Evolutionary conservation across 1,284 basidiomycete species (phyloP).

Genomic region (Golubevia sp.): DNA sequence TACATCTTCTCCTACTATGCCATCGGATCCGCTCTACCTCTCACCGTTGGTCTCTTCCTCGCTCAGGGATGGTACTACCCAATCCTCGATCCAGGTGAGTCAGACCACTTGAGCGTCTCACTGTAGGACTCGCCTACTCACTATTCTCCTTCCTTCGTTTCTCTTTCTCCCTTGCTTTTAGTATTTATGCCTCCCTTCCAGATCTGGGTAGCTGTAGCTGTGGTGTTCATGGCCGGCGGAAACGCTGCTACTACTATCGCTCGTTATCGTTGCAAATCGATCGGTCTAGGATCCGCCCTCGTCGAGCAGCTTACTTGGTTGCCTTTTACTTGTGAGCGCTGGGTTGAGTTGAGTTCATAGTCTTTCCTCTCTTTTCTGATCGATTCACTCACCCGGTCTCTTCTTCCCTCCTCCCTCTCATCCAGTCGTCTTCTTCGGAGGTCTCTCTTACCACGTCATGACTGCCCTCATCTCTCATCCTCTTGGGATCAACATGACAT

Average conservation of each 20-base stretch:
- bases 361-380: too few species aligned
- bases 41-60: constrained; percentile 74
- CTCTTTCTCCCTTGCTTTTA: too few species aligned
- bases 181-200: constrained; percentile 68
- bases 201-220: constrained; percentile 75
- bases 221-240: constrained; percentile 76
- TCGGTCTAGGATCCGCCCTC: constrained; percentile 67
- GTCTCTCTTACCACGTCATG: constrained; percentile 74
- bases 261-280: constrained; percentile 75
- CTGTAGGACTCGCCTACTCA: too few species aligned
- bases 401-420: constrained; percentile 64
- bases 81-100: constrained; percentile 72
- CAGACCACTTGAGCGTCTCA: too few species aligned
- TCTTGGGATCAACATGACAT: constrained; percentile 81
- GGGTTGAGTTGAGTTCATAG: too few species aligned
- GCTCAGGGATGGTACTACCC: constrained; percentile 72
- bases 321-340: too few species aligned
- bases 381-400: too few species aligned
- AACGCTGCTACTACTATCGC: constrained; percentile 74
- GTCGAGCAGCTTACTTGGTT: constrained; percentile 76
- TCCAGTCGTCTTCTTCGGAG: constrained; percentile 75
- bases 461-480: constrained; percentile 77
- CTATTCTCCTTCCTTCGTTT: too few species aligned
- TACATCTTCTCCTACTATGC: constrained; percentile 87
- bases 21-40: constrained; percentile 71